Base-by-base conservation (phyloP, 2,329 filamentous ascomycete genomes). In the Sporothrix mexicana region DNA sequence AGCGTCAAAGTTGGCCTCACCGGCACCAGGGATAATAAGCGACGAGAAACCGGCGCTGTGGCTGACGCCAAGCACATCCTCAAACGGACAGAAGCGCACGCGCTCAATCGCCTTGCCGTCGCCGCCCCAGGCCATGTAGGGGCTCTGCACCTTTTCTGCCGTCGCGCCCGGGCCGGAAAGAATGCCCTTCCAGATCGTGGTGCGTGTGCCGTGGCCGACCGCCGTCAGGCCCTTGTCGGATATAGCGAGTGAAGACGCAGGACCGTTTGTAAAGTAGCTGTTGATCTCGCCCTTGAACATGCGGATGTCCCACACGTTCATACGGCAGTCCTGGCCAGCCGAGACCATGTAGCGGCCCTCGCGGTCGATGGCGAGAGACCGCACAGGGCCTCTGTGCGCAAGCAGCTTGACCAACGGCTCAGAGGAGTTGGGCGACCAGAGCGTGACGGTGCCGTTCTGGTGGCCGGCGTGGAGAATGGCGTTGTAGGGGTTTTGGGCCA, bases 1-100 rank as follows among this genome's bases (percentile, higher is more conserved):
- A 2, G 94, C 93, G 81, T 99, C 96, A 80, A 93, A 98, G 87
- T 98, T 98, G 80, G 96, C 91, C 82, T 99, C 96, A 75, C 96
- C 96, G n/a, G 95, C 93, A 66, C 96, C 96, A 8, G 96, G 96
- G 1, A 98, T 90, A 77, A 99, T 89, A 79, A 98, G 89, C 72
- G 92, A 96, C 17, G 92, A 93, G 84, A 98, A 98, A 15, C 96
- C 96, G 74, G 91, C 85, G 79, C 93, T 88, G 83, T 98, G 95
- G 1, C 91, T 88, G 30, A 97, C 73, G 62, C 76, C 96, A 1
- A 99, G 88, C 0, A 98, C 85, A 84, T 99, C 96, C 81, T 99
- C 96, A 75, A 93, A 97, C 0, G 96, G 96, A 80, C 96, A 99
- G 93, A 95, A 99, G 74, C 88, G 87, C 1, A 97, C 89, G 55